These are phyloP conservation scores for Ogataea henricii DNA, from an alignment of 805 yeast species.

Conservation along the genomic window DNA sequence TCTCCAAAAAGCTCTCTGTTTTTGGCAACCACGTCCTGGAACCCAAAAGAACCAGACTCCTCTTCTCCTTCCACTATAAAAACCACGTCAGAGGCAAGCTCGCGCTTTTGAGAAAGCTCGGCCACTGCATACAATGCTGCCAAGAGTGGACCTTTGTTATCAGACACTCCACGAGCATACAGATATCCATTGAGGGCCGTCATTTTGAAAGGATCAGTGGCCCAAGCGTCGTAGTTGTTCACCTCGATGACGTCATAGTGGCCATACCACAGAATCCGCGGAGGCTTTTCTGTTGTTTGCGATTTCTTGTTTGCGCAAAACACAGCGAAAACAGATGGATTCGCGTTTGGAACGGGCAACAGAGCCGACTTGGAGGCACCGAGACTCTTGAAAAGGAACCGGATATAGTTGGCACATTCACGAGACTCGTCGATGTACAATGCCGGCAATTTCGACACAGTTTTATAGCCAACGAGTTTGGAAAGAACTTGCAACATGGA, in stretches of 20 bases:
- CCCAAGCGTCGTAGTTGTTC: conserved; percentile 59
- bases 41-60: conserved; percentile 89
- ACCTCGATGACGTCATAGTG: conserved; percentile 96
- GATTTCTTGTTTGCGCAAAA: conserved; percentile 51
- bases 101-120: conserved; percentile 52
- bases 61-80: conserved; percentile 94
- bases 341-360: conserved; percentile 73
- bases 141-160: conserved; percentile 90
- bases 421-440: conserved; percentile 75
- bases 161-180: conserved; percentile 91
- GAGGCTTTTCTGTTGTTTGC: conserved; percentile 6
- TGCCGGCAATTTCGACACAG: conserved; percentile 77
- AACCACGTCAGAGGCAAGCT: conserved; percentile 69
- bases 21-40: conserved; percentile 61
- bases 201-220: conserved; percentile 74
- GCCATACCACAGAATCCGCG: conserved; percentile 83
- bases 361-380: conserved; percentile 72
- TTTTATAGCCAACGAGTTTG: conserved; percentile 65
- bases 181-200: conserved; percentile 81
- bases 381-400: conserved; percentile 58
- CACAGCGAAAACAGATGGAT: conserved; percentile 81
- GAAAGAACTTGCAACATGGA: conserved; percentile 62
- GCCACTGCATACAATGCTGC: conserved; percentile 89
- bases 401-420: conserved; percentile 78
- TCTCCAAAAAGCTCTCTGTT: conserved; percentile 59